Conservation (phyloP, 345 rosid genomes). For the Crucihimalaya himalaica region DNA sequence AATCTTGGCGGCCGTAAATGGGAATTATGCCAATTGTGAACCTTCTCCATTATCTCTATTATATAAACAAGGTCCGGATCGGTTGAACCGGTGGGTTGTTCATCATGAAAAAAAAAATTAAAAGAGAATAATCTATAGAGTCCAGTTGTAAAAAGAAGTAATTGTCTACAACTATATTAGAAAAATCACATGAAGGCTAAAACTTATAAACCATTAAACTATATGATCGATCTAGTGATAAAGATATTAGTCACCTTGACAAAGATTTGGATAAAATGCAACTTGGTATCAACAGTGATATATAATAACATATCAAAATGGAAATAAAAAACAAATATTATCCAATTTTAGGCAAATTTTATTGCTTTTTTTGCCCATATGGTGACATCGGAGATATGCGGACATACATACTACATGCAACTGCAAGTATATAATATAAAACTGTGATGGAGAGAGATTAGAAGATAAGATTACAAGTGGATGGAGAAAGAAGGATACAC, state of each 20-base stretch:
- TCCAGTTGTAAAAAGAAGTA: background rate
- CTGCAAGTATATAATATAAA: too few species aligned
- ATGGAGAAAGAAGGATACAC: background rate
- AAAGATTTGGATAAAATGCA: conserved; percentile 35
- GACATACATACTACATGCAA: too few species aligned
- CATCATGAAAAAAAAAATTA: too few species aligned
- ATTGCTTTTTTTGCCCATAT: background rate
- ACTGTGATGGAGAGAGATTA: conserved; percentile 13
- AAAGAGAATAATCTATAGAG: background rate
- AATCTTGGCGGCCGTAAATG: conserved; percentile 37
- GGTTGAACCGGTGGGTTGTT: too few species aligned
- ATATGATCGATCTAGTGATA: background rate
- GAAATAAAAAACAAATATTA: background rate
- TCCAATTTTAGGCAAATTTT: background rate
- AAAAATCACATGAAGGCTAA: background rate
- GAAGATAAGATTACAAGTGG: conserved; percentile 28
- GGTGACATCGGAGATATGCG: conserved; percentile 3
- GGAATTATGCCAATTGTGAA: conserved; percentile 21
- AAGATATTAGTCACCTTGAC: conserved; percentile 32
- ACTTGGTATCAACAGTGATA: conserved; percentile 10
- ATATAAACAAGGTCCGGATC: background rate
- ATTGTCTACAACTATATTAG: background rate
- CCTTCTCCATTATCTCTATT: conserved; percentile 27
- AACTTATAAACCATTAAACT: background rate
- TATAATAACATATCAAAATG: conserved; percentile 1